Evolutionary conservation across 164 flowering plant species (phyloP), one percentile per base, ranked within the genome.

Genomic region (Protea cynaroides): DNA sequence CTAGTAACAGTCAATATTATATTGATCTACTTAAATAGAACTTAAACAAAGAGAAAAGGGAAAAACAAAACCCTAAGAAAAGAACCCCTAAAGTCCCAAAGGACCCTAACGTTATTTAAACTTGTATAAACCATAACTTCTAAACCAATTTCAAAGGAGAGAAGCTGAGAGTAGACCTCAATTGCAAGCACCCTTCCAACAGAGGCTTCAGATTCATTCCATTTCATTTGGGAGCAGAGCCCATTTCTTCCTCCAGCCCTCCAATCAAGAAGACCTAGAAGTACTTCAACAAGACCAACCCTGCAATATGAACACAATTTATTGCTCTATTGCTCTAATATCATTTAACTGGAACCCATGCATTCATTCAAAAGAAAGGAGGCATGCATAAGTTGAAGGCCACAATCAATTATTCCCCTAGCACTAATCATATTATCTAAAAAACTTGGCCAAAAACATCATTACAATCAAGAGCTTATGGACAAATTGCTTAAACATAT

Each of bases 131-230:
- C n/a, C 22, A 12, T 59, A 59, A 40, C 4, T 59, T 40, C 25
- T 25, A 19, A 12, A 55, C 8, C 24, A 38, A 47, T 37, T 50
- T 14, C 19, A 54, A 25, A 17, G 23, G 38, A 21, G 22, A 56
- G 15, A 56, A 25, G 24, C 4, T 36, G 22, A 18, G 61, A 49
- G 29, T 18, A 40, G 23, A 92, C 99, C 96, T 92, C 99, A 75
- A 95, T 69, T 34, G 98, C 99, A 56, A 95, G 90, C 58, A 95
- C 99, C 25, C 99, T 85, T 55, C 98, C 98, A 70, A 92, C 86
- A 50, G 99, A 86, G 70, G 99, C 97, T 84, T 95, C 99, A 63
- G 99, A 92, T 73, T 95, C 99, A 62, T 88, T 95, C 99, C 99
- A 95, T 76, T 95, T 92, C 98, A 95, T 92, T 75, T 90, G 96